Percentiles rank a stretch among this genome's conserved stretches.
Conservation (phyloP, 768 basidiomycete species). For the Lentinula guzmanii region DNA sequence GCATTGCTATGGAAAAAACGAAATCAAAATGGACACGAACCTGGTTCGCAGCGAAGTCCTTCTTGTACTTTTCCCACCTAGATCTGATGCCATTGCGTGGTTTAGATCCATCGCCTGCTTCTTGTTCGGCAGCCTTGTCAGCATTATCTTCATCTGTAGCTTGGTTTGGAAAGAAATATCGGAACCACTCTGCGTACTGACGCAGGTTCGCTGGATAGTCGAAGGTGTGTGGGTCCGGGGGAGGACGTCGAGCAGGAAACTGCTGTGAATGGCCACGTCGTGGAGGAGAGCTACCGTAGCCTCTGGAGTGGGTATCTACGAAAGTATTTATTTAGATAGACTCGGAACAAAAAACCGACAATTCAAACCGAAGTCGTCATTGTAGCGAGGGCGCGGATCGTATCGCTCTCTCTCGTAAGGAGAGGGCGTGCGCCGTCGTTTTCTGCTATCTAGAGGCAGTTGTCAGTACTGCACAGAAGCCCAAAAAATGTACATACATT, state of each 20-base stretch:
- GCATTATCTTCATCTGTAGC: slow-evolving; percentile 78
- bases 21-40: slow-evolving; percentile 43
- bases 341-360: slow-evolving; percentile 5
- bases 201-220: slow-evolving; percentile 79
- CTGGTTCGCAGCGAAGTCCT: slow-evolving; percentile 82
- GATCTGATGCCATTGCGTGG: slow-evolving; percentile 79
- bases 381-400: slow-evolving; percentile 77
- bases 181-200: slow-evolving; percentile 87
- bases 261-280: slow-evolving; percentile 49
- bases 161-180: slow-evolving; percentile 66
- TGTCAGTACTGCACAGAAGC: slow-evolving; percentile 5
- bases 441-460: slow-evolving; percentile 46
- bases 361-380: slow-evolving; percentile 72
- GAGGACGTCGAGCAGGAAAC: slow-evolving; percentile 53
- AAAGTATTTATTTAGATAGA: slow-evolving; percentile 8
- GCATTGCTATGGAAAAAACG: slow-evolving; percentile 7
- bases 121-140: slow-evolving; percentile 80
- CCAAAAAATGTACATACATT: slow-evolving; percentile 36
- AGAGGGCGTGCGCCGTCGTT: slow-evolving; percentile 74
- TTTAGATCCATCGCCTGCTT: slow-evolving; percentile 76
- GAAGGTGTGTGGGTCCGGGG: slow-evolving; percentile 74
- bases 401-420: slow-evolving; percentile 82
- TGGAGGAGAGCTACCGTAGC: slow-evolving; percentile 59
- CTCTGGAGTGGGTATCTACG: slow-evolving; percentile 61
- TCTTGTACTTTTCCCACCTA: slow-evolving; percentile 93